These are phyloP conservation scores for Fusarium pseudocircinatum DNA, from an alignment of 2,329 filamentous ascomycete species.

Conservation along the genomic window DNA sequence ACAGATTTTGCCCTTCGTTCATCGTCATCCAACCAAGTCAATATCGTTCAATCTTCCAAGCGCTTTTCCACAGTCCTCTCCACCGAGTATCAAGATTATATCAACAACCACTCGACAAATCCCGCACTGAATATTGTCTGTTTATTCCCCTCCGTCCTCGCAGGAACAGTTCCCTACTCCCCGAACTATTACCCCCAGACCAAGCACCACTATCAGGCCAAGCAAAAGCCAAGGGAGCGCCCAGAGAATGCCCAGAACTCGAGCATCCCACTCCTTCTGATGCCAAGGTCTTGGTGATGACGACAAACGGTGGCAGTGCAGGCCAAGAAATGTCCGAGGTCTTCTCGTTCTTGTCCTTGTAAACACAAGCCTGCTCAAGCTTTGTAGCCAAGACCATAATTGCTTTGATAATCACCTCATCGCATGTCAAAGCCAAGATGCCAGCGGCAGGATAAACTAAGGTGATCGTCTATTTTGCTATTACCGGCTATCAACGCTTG, in stretches of 20 bases:
- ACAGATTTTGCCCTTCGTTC: neutral
- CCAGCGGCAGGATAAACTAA: neutral
- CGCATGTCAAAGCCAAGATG: neutral
- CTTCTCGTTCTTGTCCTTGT: constrained; percentile 7
- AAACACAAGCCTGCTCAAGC: constrained; percentile 35
- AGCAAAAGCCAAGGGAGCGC: constrained; percentile 18
- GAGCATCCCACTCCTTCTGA: constrained; percentile 10
- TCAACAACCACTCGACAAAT: neutral
- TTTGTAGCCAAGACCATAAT: constrained; percentile 33
- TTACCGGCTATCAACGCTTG: neutral
- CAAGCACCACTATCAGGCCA: constrained; percentile 13
- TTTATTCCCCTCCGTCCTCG: neutral
- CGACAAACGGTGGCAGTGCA: constrained; percentile 45
- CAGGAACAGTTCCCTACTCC: neutral
- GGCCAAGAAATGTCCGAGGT: neutral
- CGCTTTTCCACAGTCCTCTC: neutral
- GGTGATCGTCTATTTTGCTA: neutral
- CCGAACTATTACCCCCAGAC: constrained; percentile 14
- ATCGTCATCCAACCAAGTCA: neutral
- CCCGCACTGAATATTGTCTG: neutral
- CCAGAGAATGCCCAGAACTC: constrained; percentile 24
- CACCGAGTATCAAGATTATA: neutral
- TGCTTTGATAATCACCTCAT: constrained; percentile 17
- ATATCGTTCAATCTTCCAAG: neutral
- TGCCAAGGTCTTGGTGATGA: constrained; percentile 42